phyloP scores from a whole-genome alignment of 768 basidiomycete genomes.

The Auriscalpium microsporum region DNA sequence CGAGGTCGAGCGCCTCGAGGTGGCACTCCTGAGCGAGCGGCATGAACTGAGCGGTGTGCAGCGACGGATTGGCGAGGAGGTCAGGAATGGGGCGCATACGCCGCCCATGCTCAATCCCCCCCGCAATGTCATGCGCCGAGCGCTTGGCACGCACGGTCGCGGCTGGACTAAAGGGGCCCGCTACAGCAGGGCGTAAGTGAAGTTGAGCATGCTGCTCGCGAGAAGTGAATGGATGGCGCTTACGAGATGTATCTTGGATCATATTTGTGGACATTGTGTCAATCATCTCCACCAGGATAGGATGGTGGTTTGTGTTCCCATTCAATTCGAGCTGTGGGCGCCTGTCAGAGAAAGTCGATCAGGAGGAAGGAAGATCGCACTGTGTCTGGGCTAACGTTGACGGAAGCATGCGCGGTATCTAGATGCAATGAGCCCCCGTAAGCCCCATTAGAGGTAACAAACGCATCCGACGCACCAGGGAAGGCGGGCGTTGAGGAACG shows the following conservation, averaged over 20 bases:
- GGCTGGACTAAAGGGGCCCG: background rate
- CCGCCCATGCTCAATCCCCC: background rate
- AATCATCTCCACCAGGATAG: background rate
- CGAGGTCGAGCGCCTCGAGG: background rate
- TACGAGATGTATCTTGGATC: background rate
- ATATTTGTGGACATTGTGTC: background rate
- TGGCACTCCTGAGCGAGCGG: background rate
- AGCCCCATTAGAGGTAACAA: background rate
- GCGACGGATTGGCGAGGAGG: background rate
- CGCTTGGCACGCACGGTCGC: background rate
- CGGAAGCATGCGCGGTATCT: no score
- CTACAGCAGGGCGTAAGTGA: background rate
- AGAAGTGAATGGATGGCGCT: background rate
- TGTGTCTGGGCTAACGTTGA: no score
- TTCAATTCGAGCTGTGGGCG: background rate
- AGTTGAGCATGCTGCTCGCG: background rate
- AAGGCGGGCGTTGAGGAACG: background rate
- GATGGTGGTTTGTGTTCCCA: background rate
- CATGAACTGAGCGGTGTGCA: background rate
- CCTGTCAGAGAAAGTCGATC: no score
- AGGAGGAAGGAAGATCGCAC: no score
- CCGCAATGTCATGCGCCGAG: background rate
- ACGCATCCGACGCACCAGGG: background rate
- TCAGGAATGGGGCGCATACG: background rate
- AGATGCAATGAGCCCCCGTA: no score